Base-by-base conservation (phyloP, 257 asterid genomes). In the Verbena officinalis region DNA sequence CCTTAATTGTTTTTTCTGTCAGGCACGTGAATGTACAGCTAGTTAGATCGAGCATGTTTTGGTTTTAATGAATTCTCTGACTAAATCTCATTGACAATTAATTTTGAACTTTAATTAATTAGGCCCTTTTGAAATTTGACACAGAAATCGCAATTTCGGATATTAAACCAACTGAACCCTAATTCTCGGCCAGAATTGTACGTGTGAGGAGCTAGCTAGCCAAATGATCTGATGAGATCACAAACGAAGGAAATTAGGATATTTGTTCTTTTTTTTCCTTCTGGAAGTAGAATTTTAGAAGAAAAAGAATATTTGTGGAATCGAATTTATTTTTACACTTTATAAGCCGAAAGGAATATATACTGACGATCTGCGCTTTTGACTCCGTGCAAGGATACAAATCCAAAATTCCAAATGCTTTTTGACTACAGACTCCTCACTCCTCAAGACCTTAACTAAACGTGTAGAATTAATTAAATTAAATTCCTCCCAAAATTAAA, bases 271-370 rank as follows among this genome's bases (percentile, higher is more conserved):
- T 64, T 70, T 33, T 44, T 69, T 69, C 60, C n/a, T n/a, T n/a
- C n/a, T n/a, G n/a, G n/a, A n/a, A n/a, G n/a, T n/a, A n/a, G n/a
- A n/a, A n/a, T n/a, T 31, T 58, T 1, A 19, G 3, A 52, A 30
- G 14, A n/a, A n/a, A n/a, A n/a, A n/a, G n/a, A n/a, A n/a, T n/a
- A n/a, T n/a, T n/a, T n/a, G n/a, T n/a, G n/a, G 0, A 27, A 27
- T 56, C 51, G 57, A 67, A 67, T 57, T 40, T 17, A 36, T 4
- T 36, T 30, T 30, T 36, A 17, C 60, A 40, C 75, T 73, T 77
- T 64, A 30, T 40, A 45, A 23, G 78, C 78, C 78, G 75, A 72
- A 77, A 73, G 77, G 62, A 62, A 31, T 8, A 51, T 5, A 34
- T 9, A 39, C 34, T 43, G 13, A 22, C 19, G 46, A 24, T 42